A percentile compares a stretch with the other conserved stretches of the same genome.
These are phyloP conservation scores for Globisporangium megalacanthum DNA, from an alignment of 352 stramenopile species.

Conservation along the genomic window DNA sequence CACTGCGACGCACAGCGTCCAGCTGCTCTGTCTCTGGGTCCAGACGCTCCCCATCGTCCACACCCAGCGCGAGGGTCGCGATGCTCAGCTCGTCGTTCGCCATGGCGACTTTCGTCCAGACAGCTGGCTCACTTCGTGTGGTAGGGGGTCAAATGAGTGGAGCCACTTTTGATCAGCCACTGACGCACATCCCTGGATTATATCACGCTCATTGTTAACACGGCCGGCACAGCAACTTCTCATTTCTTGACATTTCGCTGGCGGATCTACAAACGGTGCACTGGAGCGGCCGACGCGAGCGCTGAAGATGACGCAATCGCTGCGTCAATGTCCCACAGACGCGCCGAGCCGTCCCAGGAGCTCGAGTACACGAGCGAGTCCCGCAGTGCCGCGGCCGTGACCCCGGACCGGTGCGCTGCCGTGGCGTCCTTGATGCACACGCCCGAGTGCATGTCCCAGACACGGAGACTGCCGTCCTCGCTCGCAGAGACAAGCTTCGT, in stretches of 20 bases:
- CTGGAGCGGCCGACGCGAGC: too few species aligned
- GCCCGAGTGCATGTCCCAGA: constrained; percentile 82
- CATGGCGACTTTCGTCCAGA: constrained; percentile 8
- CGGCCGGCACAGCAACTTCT: neutral
- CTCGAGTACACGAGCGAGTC: constrained; percentile 65
- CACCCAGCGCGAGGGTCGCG: constrained; percentile 36
- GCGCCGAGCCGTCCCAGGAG: constrained; percentile 70
- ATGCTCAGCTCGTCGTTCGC: constrained; percentile 30
- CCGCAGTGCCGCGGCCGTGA: constrained; percentile 56
- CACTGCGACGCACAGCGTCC: constrained; percentile 52
- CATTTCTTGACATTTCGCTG: neutral
- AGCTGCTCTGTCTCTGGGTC: constrained; percentile 29
- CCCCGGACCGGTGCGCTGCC: constrained; percentile 50
- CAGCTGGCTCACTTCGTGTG: too few species aligned
- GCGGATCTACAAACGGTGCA: neutral
- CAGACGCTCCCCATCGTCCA: constrained; percentile 20
- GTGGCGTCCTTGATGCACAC: constrained; percentile 44
- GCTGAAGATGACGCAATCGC: neutral
- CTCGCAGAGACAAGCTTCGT: constrained; percentile 73
- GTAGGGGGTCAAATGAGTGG: neutral
- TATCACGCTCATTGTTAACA: neutral
- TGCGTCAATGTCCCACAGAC: constrained; percentile 58
- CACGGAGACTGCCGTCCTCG: constrained; percentile 63
- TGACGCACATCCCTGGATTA: neutral
- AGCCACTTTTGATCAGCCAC: neutral